Evolutionary conservation across 108 stramenopile species (phyloP).

Genomic region (Schizochytrium sp.): DNA sequence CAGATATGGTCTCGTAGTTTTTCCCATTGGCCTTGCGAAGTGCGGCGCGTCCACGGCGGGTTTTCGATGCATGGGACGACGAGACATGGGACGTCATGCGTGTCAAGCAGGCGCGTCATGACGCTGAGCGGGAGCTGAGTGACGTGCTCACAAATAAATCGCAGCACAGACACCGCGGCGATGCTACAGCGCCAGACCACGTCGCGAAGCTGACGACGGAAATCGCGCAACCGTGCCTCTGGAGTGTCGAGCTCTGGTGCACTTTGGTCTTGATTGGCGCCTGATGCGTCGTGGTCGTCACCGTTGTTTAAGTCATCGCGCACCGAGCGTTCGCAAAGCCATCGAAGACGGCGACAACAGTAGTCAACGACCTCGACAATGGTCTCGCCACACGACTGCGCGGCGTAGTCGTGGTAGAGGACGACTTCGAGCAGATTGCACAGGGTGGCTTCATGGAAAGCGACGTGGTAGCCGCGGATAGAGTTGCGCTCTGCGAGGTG

Average conservation of each 20-base stretch:
- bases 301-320: neutral
- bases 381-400: constrained; percentile 32
- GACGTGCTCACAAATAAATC: constrained; percentile 49
- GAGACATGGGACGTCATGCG: constrained; percentile 62
- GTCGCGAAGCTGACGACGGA: constrained; percentile 18
- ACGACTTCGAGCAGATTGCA: constrained; percentile 48
- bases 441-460: constrained; percentile 52
- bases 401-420: constrained; percentile 45
- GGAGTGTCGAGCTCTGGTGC: constrained; percentile 9
- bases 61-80: constrained; percentile 67
- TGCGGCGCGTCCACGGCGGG: constrained; percentile 70
- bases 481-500: constrained; percentile 13
- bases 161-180: constrained; percentile 39
- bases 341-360: constrained; percentile 36
- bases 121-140: constrained; percentile 31
- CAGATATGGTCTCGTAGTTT: constrained; percentile 62
- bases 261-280: neutral
- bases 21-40: constrained; percentile 47
- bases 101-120: constrained; percentile 52
- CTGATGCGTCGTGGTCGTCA: constrained; percentile 23
- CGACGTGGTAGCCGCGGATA: constrained; percentile 45
- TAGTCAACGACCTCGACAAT: constrained; percentile 53
- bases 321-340: constrained; percentile 18
- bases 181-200: constrained; percentile 41
- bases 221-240: neutral